Evolutionary conservation across 2,329 filamentous ascomycete genomes (phyloP), one percentile per base, ranked within the genome.

Genomic region (Hypoxylon sp.): DNA sequence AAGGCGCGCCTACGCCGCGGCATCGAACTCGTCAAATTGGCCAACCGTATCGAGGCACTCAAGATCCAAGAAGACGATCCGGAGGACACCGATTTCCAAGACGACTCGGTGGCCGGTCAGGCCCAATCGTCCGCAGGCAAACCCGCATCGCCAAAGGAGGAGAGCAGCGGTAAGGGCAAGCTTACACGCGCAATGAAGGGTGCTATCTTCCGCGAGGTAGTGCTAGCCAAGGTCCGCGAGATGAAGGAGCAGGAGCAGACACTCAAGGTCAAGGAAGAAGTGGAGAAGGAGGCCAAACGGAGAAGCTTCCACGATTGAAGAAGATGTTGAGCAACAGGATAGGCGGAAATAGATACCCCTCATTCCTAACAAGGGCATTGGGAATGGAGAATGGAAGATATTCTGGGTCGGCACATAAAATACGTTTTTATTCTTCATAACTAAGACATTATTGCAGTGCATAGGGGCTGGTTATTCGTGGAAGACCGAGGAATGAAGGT

Each of bases 21-120:
- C 75, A 97, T 99, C 82, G 93, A 98, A 81, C 90, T 97, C 76
- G 92, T 98, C 85, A 98, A 97, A 83, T 89, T 99, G 60, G 90
- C 93, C 72, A 98, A 98, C 82, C 93, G 95, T 71, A 98, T 99
- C 82, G 93, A 97, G 79, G 88, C 92, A 32, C 91, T 99, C 83
- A 97, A 94, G 83, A 91, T 97, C 84, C 91, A 96, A 79, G 94
- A 97, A 76, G 94, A 97, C 71, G 93, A 91, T 71, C 83, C 85
- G 5, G 89, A 96, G 65, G 89, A 93, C 72, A 91, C 92, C 63
- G 90, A 90, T 65, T 89, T 94, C 76, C 89, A 90, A 28, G 86
- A 86, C 57, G 87, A 92, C 73, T 79, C 89, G 36, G 83, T 84
- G 43, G 81, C 87, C 57, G 80, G 82, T 60, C 77, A 82, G 50